A percentile compares a stretch with the other conserved stretches of the same genome.
phyloP scores from a whole-genome alignment of 108 stramenopile species.

The Nitzschia sp. region DNA sequence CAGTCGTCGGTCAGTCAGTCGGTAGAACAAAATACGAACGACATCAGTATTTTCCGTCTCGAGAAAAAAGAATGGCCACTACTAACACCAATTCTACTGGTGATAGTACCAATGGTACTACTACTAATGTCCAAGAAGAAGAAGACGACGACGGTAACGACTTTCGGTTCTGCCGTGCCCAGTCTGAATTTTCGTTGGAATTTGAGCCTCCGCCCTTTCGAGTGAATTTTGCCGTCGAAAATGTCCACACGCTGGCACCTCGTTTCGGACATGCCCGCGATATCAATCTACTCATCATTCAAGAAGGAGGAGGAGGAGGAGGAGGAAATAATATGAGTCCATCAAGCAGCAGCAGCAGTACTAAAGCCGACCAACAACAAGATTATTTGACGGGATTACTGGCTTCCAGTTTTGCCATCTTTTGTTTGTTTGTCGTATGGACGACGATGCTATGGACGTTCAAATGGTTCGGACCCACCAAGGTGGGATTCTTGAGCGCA shows the following conservation, averaged over 20 bases:
- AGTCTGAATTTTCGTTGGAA: background rate
- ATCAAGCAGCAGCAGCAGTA: too few relatives aligned
- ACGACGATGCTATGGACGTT: background rate
- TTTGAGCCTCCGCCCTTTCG: constrained; percentile 1
- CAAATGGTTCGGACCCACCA: constrained; percentile 6
- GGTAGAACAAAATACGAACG: too few relatives aligned
- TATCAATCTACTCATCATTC: constrained; percentile 11
- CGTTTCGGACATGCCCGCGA: constrained; percentile 11
- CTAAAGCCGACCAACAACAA: too few relatives aligned
- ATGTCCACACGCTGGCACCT: background rate
- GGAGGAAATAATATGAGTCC: background rate
- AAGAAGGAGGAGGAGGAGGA: too few relatives aligned
- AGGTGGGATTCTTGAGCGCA: constrained; percentile 13
- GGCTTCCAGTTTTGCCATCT: background rate
- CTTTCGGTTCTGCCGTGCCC: background rate
- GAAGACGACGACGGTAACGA: too few relatives aligned
- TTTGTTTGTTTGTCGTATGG: constrained; percentile 10
- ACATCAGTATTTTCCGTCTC: too few relatives aligned
- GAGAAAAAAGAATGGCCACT: too few relatives aligned
- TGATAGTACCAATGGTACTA: too few relatives aligned
- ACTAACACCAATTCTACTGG: too few relatives aligned
- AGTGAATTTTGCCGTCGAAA: background rate
- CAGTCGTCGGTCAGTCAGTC: too few relatives aligned
- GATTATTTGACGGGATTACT: constrained; percentile 11
- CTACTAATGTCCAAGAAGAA: too few relatives aligned